Base-by-base conservation (phyloP, 345 rosid species). In the Salix brachista region DNA sequence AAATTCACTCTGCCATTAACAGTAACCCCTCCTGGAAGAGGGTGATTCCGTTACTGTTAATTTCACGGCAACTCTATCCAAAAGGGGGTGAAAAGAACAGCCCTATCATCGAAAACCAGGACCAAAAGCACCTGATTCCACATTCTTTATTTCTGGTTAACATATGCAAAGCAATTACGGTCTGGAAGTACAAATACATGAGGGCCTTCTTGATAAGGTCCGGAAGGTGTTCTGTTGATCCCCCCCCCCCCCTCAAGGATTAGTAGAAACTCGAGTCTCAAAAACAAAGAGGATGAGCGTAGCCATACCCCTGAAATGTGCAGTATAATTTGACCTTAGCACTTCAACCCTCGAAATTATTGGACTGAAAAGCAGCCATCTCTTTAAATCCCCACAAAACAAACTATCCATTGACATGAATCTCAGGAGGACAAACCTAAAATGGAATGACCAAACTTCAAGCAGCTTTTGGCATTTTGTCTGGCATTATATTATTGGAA, bases 401-500 rank as follows among this genome's bases (percentile, higher is more conserved):
- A 39, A 41, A 71, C 70, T 56, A 70, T 76, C 36, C 18, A 4
- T 48, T 6, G 72, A 79, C 64, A 73, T 61, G 72, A 79, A 77
- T 65, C 68, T 50, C 77, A 44, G 52, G 58, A 54, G 67, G 32
- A 67, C 34, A 72, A 28, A 48, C 72, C 75, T 68, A 68, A 50
- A 70, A 68, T 56, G 5, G 74, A 48, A 4, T 13, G 18, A 25
- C 30, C 65, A 54, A 32, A 69, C 8, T 46, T 77, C 76, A 88
- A 72, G 81, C 76, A 3, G 90, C 74, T 80, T 83, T 87, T 6
- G 84, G 75, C 78, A 80, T 90, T 85, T 89, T 90, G 69, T 80
- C 81, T 12, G 86, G 86, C 76, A 82, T 74, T 50, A 90, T 78
- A 77, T 90, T 95, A 78, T 90, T 90, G 28, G 97, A 91, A 79